Evolutionary conservation across 164 flowering plant genomes (phyloP).

Genomic region (Magnolia sinica): DNA sequence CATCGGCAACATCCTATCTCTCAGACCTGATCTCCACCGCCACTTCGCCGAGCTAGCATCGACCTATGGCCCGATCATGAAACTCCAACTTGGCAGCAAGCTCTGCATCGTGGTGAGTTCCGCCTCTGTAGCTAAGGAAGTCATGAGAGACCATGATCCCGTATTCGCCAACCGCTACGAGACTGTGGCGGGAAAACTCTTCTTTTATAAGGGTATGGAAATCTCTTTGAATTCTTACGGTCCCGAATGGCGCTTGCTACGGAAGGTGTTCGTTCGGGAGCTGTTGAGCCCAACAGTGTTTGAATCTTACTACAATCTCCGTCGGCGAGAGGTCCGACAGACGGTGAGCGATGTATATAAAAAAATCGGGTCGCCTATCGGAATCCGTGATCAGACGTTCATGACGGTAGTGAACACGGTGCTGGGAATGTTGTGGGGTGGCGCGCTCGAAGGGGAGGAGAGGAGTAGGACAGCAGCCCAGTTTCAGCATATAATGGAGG

Average conservation of each 20-base stretch:
- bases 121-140: constrained; percentile 19
- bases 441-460: constrained; percentile 6
- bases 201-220: background rate
- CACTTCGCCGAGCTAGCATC: constrained; percentile 18
- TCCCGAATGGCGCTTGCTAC: constrained; percentile 6
- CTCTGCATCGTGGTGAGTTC: constrained; percentile 25
- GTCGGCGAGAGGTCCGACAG: constrained; percentile 20
- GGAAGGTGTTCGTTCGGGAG: background rate
- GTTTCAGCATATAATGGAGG: constrained; percentile 31
- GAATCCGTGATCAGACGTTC: constrained; percentile 21
- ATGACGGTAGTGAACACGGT: constrained; percentile 17
- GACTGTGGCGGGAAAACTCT: background rate
- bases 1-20: constrained; percentile 41
- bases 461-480: constrained; percentile 26
- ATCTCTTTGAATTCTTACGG: background rate
- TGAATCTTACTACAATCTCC: constrained; percentile 19
- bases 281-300: constrained; percentile 13
- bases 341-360: constrained; percentile 12
- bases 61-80: constrained; percentile 27
- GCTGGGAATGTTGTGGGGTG: constrained; percentile 38
- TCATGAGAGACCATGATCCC: constrained; percentile 23
- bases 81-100: constrained; percentile 23
- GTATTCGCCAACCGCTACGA: constrained; percentile 25
- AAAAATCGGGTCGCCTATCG: constrained; percentile 10
- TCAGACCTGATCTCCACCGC: constrained; percentile 31